These are phyloP conservation scores for Tolypocladium nubicola DNA, from an alignment of 2,329 filamentous ascomycete species.

Conservation along the genomic window DNA sequence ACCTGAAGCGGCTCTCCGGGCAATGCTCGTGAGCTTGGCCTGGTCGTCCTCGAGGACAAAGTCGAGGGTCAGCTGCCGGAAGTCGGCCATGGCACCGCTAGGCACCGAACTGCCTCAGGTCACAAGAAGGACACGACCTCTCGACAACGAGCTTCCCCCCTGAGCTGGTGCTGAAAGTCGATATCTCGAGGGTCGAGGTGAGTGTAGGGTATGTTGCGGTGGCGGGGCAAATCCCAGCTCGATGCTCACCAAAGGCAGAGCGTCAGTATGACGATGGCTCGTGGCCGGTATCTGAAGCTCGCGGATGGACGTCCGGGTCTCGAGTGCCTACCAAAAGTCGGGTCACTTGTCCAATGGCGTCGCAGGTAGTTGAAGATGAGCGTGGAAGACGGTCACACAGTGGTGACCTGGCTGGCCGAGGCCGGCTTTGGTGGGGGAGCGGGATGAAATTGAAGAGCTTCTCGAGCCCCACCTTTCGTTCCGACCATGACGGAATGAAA, in stretches of 20 bases:
- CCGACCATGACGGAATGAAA: not conserved
- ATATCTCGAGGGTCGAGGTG: not conserved
- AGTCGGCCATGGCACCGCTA: slow-evolving; percentile 32
- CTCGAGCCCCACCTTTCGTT: not conserved
- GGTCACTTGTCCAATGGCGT: not conserved
- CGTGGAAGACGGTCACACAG: not conserved
- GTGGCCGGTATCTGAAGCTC: not conserved
- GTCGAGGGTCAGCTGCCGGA: slow-evolving; percentile 41
- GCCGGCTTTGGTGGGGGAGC: slow-evolving; percentile 1
- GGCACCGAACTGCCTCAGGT: not conserved
- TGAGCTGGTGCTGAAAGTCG: not conserved
- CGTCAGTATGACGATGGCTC: not conserved
- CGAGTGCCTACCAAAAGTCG: not conserved
- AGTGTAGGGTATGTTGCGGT: not conserved
- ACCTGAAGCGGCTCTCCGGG: slow-evolving; percentile 35
- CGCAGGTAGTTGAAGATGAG: not conserved
- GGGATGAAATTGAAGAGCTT: not conserved
- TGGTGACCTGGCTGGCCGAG: not conserved
- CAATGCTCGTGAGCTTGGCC: slow-evolving; percentile 26
- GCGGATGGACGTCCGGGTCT: not conserved
- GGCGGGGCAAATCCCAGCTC: not conserved
- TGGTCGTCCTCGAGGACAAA: slow-evolving; percentile 43
- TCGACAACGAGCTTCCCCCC: not conserved
- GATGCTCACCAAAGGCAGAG: not conserved
- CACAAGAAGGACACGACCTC: not conserved